These are phyloP conservation scores for Trichoderma sp. DNA, from an alignment of 2,329 filamentous ascomycete species.

Conservation along the genomic window DNA sequence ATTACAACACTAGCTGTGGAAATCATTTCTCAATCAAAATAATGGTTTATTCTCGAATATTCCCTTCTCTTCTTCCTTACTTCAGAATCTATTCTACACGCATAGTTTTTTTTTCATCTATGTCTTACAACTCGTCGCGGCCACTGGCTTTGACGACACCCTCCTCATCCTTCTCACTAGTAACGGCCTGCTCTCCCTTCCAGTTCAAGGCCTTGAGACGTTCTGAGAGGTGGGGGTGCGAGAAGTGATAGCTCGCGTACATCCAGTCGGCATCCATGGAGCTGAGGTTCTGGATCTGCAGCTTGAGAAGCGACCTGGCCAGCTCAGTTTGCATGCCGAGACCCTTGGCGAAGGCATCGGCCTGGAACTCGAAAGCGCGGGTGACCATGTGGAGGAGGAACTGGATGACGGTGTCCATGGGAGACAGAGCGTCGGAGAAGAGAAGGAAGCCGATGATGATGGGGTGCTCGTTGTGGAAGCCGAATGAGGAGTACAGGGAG, in stretches of 20 bases:
- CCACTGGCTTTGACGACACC: conserved; percentile 70
- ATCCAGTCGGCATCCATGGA: conserved; percentile 99
- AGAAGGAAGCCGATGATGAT: conserved; percentile 97
- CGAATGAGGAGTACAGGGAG: conserved; percentile 88
- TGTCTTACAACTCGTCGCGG: conserved; percentile 70
- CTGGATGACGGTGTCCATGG: conserved; percentile 94
- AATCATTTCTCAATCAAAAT: neutral
- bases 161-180: conserved; percentile 45
- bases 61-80: neutral
- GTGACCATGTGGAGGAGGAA: conserved; percentile 95
- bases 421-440: conserved; percentile 94
- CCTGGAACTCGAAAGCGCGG: conserved; percentile 93
- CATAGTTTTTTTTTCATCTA: neutral
- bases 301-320: conserved; percentile 87
- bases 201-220: conserved; percentile 88
- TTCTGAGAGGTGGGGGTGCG: conserved; percentile 94
- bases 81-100: conserved; percentile 1
- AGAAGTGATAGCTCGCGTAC: conserved; percentile 98
- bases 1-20: neutral
- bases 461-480: conserved; percentile 79
- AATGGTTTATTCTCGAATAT: neutral
- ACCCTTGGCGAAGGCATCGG: conserved; percentile 83
- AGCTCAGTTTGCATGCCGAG: conserved; percentile 85
- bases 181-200: conserved; percentile 63
- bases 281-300: conserved; percentile 97